A percentile compares a stretch with the other conserved stretches of the same genome.
Evolutionary conservation across 106 monocot genomes (phyloP).

Genomic region (Acorus gramineus): DNA sequence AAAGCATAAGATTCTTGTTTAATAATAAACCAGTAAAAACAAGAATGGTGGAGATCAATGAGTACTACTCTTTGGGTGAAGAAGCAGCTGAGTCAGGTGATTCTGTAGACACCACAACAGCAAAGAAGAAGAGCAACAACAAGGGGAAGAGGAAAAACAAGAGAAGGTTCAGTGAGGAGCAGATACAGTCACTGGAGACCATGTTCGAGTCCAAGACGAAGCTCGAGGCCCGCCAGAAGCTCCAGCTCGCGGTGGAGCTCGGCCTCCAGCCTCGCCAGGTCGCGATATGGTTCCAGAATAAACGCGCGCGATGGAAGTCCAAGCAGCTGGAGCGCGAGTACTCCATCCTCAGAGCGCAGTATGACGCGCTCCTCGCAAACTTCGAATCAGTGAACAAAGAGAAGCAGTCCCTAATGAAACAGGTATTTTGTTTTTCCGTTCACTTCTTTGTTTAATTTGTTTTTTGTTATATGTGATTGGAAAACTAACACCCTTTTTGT

Average conservation of each 20-base stretch:
- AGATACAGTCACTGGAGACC: conserved; percentile 50
- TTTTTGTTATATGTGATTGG: neutral
- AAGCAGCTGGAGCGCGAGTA: conserved; percentile 72
- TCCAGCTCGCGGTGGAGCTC: conserved; percentile 51
- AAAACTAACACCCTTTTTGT: neutral
- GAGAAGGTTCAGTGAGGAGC: conserved; percentile 53
- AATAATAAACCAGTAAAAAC: no score
- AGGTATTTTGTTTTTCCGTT: conserved; percentile 24
- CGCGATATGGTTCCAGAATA: conserved; percentile 88
- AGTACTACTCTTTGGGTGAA: no score
- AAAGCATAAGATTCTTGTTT: no score
- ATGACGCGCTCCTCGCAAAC: conserved; percentile 33
- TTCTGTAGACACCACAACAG: no score
- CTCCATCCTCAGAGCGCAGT: conserved; percentile 25
- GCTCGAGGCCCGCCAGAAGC: conserved; percentile 57
- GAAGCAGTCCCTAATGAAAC: conserved; percentile 34
- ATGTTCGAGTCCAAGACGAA: conserved; percentile 64
- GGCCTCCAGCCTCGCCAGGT: conserved; percentile 69
- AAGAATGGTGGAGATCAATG: no score
- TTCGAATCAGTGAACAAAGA: conserved; percentile 34
- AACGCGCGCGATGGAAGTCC: conserved; percentile 63
- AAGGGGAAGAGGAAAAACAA: conserved; percentile 20
- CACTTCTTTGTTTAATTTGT: neutral
- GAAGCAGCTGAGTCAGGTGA: no score
- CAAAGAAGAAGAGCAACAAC: no score